Conservation (phyloP, 208 protist species). For the Acanthamoeba sp. region DNA sequence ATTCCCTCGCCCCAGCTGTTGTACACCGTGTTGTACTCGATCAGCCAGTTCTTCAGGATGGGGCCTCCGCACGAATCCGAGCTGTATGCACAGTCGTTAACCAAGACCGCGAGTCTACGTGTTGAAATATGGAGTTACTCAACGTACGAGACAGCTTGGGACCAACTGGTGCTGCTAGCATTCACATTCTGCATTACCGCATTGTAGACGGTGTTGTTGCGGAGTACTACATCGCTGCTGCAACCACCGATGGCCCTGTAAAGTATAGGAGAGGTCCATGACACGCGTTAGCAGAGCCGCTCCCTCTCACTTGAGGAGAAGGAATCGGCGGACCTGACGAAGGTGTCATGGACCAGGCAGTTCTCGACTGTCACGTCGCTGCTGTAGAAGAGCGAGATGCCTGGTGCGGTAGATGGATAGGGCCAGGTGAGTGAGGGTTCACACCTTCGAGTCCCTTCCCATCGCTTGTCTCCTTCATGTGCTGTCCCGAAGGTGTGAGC, state of each 20-base stretch:
- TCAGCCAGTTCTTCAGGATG: neutral
- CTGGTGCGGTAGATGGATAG: neutral
- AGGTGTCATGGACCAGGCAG: neutral
- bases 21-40: neutral
- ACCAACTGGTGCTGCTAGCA: neutral
- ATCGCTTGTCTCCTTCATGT: too few relatives aligned
- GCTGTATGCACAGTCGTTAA: neutral
- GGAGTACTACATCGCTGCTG: neutral
- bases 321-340: neutral
- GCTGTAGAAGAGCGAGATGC: neutral
- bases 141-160: neutral
- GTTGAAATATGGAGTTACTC: neutral
- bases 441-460: too few relatives aligned
- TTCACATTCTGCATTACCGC: neutral
- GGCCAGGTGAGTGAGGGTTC: too few relatives aligned
- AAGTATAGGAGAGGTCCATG: too few relatives aligned
- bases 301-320: too few relatives aligned
- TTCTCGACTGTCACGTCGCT: neutral
- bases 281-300: too few relatives aligned
- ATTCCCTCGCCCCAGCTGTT: slow-evolving; percentile 32
- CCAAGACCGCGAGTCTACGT: too few relatives aligned
- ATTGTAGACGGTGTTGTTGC: slow-evolving; percentile 27
- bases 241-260: neutral
- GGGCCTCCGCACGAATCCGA: neutral
- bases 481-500: neutral